Conservation (phyloP, 2,329 filamentous ascomycete species). For the Zymoseptoria brevis region DNA sequence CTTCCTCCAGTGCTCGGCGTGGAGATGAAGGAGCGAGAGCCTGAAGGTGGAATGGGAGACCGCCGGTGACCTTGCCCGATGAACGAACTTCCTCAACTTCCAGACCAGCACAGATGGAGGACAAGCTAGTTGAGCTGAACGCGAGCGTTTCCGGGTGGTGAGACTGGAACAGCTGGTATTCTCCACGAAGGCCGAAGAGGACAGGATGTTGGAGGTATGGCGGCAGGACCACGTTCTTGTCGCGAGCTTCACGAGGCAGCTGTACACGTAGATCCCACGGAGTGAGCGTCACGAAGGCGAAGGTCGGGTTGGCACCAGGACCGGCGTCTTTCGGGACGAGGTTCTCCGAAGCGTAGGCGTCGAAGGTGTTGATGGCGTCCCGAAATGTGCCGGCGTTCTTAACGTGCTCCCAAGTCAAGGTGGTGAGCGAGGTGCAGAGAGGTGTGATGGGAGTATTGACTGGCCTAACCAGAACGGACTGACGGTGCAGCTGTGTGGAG, state of each 20-base stretch:
- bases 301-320: constrained; percentile 49
- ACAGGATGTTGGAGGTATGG: constrained; percentile 96
- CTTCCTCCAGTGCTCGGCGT: constrained; percentile 93
- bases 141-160: constrained; percentile 96
- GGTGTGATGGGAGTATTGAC: constrained; percentile 98
- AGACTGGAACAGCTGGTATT: constrained; percentile 97
- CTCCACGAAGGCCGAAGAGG: constrained; percentile 91
- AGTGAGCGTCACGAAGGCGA: constrained; percentile 96
- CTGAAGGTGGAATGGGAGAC: constrained; percentile 94
- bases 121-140: constrained; percentile 88
- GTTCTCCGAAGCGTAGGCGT: constrained; percentile 86
- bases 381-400: constrained; percentile 94
- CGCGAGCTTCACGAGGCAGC: constrained; percentile 90
- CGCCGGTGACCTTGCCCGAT: constrained; percentile 97
- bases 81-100: constrained; percentile 97
- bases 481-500: constrained; percentile 67
- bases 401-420: constrained; percentile 97
- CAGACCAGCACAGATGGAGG: constrained; percentile 95
- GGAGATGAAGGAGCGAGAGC: constrained; percentile 91
- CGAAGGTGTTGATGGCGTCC: constrained; percentile 91
- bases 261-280: constrained; percentile 98
- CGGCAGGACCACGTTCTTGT: constrained; percentile 94
- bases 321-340: constrained; percentile 74
- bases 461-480: constrained; percentile 94
- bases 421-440: constrained; percentile 95